Evolutionary conservation across 2,329 filamentous ascomycete species (phyloP).

Genomic region (Aspergillus quadrilineatus): DNA sequence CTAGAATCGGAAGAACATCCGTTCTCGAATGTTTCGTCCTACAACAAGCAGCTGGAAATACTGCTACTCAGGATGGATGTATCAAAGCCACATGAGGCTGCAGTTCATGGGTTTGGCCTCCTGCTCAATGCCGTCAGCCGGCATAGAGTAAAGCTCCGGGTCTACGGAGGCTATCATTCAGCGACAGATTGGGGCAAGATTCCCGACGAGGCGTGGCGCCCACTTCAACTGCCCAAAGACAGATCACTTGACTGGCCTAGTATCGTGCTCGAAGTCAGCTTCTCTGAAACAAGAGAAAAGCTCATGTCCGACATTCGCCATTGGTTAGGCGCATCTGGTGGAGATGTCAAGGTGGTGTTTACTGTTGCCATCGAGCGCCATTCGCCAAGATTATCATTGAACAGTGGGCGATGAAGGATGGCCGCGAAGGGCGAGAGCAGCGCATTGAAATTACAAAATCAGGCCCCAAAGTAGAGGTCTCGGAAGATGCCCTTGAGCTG

Average conservation of each 20-base stretch:
- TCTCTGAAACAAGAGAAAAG: neutral
- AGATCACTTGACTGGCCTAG: neutral
- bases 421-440: too few relatives aligned
- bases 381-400: neutral
- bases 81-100: neutral
- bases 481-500: too few relatives aligned
- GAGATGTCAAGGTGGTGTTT: neutral
- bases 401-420: neutral
- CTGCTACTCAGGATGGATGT: neutral
- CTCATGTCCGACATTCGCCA: neutral
- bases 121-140: too few relatives aligned
- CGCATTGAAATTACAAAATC: too few relatives aligned
- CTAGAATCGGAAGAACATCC: neutral
- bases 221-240: neutral
- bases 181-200: neutral
- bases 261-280: neutral
- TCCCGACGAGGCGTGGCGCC: neutral
- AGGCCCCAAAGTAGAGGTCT: too few relatives aligned
- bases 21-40: neutral
- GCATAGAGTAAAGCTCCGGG: too few relatives aligned
- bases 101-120: neutral
- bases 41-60: constrained; percentile 1
- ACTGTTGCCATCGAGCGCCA: neutral
- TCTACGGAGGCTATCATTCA: neutral
- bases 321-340: neutral